phyloP scores from a whole-genome alignment of 768 basidiomycete species.

The Suillus ampliporus region DNA sequence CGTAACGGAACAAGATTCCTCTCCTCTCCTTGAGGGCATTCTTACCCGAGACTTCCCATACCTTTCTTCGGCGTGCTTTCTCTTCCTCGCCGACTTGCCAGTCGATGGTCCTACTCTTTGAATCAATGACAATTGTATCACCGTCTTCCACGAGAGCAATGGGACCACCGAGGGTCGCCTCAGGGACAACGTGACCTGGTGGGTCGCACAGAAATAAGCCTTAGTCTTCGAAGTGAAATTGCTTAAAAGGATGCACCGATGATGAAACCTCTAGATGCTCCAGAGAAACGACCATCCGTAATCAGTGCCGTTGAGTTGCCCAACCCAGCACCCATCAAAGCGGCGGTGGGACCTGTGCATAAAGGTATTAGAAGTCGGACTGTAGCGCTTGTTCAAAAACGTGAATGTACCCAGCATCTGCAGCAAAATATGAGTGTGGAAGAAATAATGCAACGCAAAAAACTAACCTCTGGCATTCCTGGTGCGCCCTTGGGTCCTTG shows the following conservation, averaged over 20 bases:
- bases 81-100: constrained; percentile 78
- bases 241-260: constrained; percentile 45
- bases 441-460: neutral
- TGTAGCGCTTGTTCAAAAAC: neutral
- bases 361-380: constrained; percentile 15
- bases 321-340: constrained; percentile 84
- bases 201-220: constrained; percentile 27
- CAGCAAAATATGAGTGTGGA: constrained; percentile 10
- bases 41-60: constrained; percentile 76
- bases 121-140: constrained; percentile 77
- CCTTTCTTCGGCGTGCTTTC: constrained; percentile 59
- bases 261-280: constrained; percentile 74
- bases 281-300: constrained; percentile 90
- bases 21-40: constrained; percentile 68
- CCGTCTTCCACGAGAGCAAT: constrained; percentile 89
- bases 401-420: constrained; percentile 50
- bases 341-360: constrained; percentile 71
- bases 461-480: constrained; percentile 81
- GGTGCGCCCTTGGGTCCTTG: constrained; percentile 92
- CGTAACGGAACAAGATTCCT: constrained; percentile 81
- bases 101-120: constrained; percentile 64
- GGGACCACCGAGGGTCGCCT: constrained; percentile 81
- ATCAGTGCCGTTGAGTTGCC: constrained; percentile 80
- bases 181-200: constrained; percentile 65
- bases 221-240: constrained; percentile 42